Evolutionary conservation across 2,329 filamentous ascomycete species (phyloP).

Genomic region (Stagonosporopsis rhizophila): DNA sequence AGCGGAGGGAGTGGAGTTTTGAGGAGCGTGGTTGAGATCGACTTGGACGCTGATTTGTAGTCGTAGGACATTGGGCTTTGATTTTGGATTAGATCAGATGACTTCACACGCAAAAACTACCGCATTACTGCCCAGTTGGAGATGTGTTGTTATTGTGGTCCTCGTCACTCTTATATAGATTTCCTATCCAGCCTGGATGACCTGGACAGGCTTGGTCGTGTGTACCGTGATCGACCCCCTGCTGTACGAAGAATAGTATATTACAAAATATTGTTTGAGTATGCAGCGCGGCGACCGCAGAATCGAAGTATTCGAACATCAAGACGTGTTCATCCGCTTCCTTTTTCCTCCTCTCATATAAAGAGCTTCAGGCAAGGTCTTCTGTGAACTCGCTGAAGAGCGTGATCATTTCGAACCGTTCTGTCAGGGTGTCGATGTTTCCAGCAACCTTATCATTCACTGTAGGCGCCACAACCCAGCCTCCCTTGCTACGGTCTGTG

Average conservation of each 20-base stretch:
- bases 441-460: conserved; percentile 8
- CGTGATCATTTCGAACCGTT: conserved; percentile 21
- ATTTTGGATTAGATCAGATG: too few relatives aligned
- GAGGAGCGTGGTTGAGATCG: too few relatives aligned
- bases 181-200: background rate
- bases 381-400: conserved; percentile 25
- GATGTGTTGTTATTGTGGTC: background rate
- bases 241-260: background rate
- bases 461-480: conserved; percentile 18
- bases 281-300: conserved; percentile 9
- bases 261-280: conserved; percentile 9
- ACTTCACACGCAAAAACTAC: background rate
- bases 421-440: conserved; percentile 9
- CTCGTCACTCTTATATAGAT: background rate
- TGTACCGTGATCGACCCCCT: background rate
- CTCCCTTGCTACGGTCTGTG: conserved; percentile 6
- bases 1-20: too few relatives aligned
- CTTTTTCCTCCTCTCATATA: background rate
- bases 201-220: background rate
- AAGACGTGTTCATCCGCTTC: background rate
- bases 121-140: background rate
- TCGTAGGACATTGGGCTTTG: too few relatives aligned
- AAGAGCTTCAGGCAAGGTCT: conserved; percentile 8
- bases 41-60: too few relatives aligned
- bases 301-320: background rate